Evolutionary conservation across 2,329 filamentous ascomycete genomes (phyloP), one percentile per base, ranked within the genome.

Genomic region (Paraphoma sp.): DNA sequence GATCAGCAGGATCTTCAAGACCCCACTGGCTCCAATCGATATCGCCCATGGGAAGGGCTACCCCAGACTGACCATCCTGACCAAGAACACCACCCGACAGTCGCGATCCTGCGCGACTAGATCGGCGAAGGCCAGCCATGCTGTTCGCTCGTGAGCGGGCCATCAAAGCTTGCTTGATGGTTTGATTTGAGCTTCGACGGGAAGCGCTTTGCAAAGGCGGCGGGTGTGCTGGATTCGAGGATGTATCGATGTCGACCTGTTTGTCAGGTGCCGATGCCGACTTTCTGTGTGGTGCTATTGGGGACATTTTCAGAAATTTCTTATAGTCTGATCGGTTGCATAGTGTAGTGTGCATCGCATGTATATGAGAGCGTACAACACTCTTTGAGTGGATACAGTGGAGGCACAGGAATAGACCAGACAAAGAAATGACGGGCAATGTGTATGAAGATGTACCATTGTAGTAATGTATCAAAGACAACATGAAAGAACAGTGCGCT

Each of bases 281-380:
- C 29, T 30, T 45, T 41, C 33, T 54, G 51, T 48, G 16, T 14
- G 36, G 23, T 43, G 29, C 28, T 11, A 12, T 43, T 29, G 48
- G 31, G 18, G 44, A 51, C 51, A 63, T 63, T 45, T 50, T 47
- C 43, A 16, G 48, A 45, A 4, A 42, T 16, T 42, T 42, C 40
- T 42, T 33, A 51, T 33, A 23, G 42, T 48, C 48, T 54, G 44
- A 46, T 56, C 40, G 33, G 17, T 45, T 29, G 36, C 48, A 42
- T 42, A 42, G 40, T 42, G 40, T 45, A 41, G 14, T 12, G 29
- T 47, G 41, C 51, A 53, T 57, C 55, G 53, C 51, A 55, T 53
- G 64, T 63, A 67, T 68, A 60, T 63, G 58, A 54, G 50, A 48
- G 38, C 33, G 33, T 45, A 64, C 60, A 64, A 56, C 44, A 55